Evolutionary conservation across 441 rosid genomes (phyloP).

Genomic region (Syzygium malaccense): DNA sequence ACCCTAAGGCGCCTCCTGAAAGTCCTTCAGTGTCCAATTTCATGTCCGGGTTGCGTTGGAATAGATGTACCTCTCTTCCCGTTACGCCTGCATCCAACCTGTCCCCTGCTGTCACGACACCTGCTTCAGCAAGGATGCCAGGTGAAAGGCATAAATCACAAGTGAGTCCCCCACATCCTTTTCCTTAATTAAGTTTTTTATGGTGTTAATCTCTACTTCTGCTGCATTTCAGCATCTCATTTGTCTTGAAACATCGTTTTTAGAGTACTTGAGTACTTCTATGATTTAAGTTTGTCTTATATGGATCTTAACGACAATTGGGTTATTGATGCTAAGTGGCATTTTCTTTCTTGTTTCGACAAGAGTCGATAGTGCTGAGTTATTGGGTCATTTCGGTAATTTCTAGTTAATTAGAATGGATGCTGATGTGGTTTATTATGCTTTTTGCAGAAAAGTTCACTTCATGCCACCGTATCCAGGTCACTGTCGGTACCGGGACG

Average conservation of each 20-base stretch:
- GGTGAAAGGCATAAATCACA: slow-evolving; percentile 38
- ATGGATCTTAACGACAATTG: not conserved
- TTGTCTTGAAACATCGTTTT: not conserved
- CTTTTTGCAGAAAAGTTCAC: slow-evolving; percentile 49
- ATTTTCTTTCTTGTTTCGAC: not conserved
- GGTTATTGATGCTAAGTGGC: not conserved
- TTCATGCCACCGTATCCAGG: slow-evolving; percentile 48
- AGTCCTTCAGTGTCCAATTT: slow-evolving; percentile 40
- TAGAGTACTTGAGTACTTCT: not conserved
- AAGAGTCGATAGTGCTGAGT: not conserved
- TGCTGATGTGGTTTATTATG: not conserved
- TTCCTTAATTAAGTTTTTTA: not conserved
- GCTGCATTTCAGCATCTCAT: not conserved
- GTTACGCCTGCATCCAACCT: slow-evolving; percentile 50
- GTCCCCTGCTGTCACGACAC: slow-evolving; percentile 56
- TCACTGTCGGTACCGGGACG: slow-evolving; percentile 75
- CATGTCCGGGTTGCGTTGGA: slow-evolving; percentile 42
- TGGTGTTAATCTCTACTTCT: not conserved
- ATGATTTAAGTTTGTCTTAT: not conserved
- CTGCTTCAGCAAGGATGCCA: slow-evolving; percentile 56
- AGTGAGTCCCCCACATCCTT: slow-evolving; percentile 23
- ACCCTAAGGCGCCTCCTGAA: slow-evolving; percentile 27
- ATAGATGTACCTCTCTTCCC: slow-evolving; percentile 80
- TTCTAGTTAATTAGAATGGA: not conserved
- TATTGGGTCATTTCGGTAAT: not conserved